These are phyloP conservation scores for Capronia epimyces DNA, from an alignment of 2,329 filamentous ascomycete genomes.

Conservation along the genomic window DNA sequence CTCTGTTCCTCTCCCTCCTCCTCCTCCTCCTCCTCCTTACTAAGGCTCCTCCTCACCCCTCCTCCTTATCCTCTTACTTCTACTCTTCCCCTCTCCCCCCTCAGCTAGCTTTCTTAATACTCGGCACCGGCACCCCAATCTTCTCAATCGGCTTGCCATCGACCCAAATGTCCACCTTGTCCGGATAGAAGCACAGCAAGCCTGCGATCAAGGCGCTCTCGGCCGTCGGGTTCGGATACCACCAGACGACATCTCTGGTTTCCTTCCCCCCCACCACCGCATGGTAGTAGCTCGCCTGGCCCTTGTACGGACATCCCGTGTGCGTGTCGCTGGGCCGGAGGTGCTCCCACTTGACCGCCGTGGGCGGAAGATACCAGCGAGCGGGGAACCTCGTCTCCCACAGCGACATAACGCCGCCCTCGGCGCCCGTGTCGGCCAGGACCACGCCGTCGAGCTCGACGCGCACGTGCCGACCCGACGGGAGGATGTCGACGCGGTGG, in stretches of 20 bases:
- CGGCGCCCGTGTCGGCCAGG: slow-evolving; percentile 24
- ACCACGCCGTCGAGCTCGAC: slow-evolving; percentile 24
- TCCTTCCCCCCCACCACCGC: slow-evolving; percentile 27
- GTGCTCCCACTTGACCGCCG: slow-evolving; percentile 25
- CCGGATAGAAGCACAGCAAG: slow-evolving; percentile 29
- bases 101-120: background rate
- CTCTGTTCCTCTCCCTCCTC: background rate
- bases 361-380: slow-evolving; percentile 29
- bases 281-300: slow-evolving; percentile 29
- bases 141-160: slow-evolving; percentile 27
- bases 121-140: slow-evolving; percentile 20
- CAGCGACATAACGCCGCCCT: slow-evolving; percentile 28
- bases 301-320: slow-evolving; percentile 30
- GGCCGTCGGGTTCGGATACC: slow-evolving; percentile 24
- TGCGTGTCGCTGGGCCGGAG: slow-evolving; percentile 24
- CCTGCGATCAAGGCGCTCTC: slow-evolving; percentile 24
- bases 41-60: background rate
- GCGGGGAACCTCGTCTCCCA: slow-evolving; percentile 29
- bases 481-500: slow-evolving; percentile 28
- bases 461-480: slow-evolving; percentile 24
- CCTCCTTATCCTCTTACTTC: background rate
- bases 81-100: background rate
- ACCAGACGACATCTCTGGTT: slow-evolving; percentile 29
- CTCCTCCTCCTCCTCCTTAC: background rate
- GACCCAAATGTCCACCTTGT: slow-evolving; percentile 27